Evolutionary conservation across 139 green algal genomes (phyloP).

Genomic region (Asterochloris erici): DNA sequence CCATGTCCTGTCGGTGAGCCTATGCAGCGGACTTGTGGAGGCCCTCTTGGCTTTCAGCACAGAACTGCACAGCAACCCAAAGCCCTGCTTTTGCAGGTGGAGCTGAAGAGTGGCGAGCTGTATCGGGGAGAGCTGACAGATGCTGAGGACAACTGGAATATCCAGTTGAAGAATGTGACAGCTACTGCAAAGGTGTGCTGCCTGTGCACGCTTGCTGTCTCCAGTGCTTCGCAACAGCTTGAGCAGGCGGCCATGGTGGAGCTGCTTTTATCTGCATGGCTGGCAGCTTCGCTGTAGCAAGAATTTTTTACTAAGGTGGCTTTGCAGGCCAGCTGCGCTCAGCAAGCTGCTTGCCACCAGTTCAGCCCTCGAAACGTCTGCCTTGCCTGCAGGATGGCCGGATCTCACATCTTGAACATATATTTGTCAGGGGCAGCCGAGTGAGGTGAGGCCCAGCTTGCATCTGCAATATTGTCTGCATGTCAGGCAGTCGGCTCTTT

Average conservation of each 20-base stretch:
- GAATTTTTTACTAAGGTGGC: neutral
- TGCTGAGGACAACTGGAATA: conserved; percentile 99
- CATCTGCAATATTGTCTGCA: neutral
- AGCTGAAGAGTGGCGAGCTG: conserved; percentile 95
- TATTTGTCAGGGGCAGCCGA: conserved; percentile 81
- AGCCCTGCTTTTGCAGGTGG: conserved; percentile 51
- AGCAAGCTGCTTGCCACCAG: neutral
- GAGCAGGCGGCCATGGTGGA: neutral
- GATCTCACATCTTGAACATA: conserved; percentile 81
- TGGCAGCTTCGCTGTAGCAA: neutral
- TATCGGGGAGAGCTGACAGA: conserved; percentile 92
- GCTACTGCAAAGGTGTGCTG: conserved; percentile 67
- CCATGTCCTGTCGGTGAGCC: conserved; percentile 83
- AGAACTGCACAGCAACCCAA: neutral
- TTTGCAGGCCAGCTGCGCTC: neutral
- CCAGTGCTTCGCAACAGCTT: neutral
- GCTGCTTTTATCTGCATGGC: neutral
- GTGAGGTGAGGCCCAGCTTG: conserved; percentile 43
- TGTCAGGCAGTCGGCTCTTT: neutral
- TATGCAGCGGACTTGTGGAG: neutral
- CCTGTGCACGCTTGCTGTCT: neutral
- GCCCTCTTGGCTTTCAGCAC: neutral
- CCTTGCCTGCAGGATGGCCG: conserved; percentile 51
- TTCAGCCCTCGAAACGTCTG: neutral
- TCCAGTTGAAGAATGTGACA: conserved; percentile 91